These are phyloP conservation scores for Triticum aestivum DNA, from an alignment of 176 grass and related monocot species.

Conservation along the genomic window IWGSC_CS_RefSeq_v2.1 NC_057812.1:665649630-665650129, in stretches of 20 bases:
- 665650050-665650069: background rate
- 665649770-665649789: slow-evolving; percentile 54
- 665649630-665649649: slow-evolving; percentile 37
- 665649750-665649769: slow-evolving; percentile 54
- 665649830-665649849: background rate
- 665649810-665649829: background rate
- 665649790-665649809: background rate
- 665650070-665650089: background rate
- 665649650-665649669: slow-evolving; percentile 41
- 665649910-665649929: slow-evolving; percentile 72
- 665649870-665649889: background rate
- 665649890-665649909: slow-evolving; percentile 91
- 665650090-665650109: background rate
- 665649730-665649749: slow-evolving; percentile 60
- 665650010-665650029: slow-evolving; percentile 37
- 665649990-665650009: slow-evolving; percentile 45
- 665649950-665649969: slow-evolving; percentile 71
- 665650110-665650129: background rate
- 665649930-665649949: slow-evolving; percentile 69
- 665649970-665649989: slow-evolving; percentile 48
- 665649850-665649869: background rate
- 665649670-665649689: slow-evolving; percentile 54
- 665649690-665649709: slow-evolving; percentile 35
- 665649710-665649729: slow-evolving; percentile 64
- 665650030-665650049: slow-evolving; percentile 96